A percentile compares a stretch with the other conserved stretches of the same genome.
phyloP scores from a whole-genome alignment of 75 land plant genomes.

The Adiantum capillusveneris region DNA sequence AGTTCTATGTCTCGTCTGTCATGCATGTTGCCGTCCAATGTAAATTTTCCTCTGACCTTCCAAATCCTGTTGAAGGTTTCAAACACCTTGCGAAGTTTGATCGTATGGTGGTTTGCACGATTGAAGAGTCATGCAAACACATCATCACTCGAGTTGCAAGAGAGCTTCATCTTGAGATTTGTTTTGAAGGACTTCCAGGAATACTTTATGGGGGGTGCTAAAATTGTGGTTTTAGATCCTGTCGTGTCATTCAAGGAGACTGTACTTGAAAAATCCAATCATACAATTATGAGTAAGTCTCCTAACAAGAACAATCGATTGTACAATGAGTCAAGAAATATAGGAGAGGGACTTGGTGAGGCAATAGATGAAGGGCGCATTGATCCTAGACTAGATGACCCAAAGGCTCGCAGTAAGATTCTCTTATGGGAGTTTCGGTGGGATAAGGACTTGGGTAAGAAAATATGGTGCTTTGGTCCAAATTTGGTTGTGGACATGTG shows the following conservation, averaged over 20 bases:
- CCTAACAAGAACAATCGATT: conserved; percentile 71
- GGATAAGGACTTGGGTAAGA: too few species aligned
- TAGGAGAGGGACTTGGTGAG: conserved; percentile 62
- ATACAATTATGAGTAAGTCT: conserved; percentile 66
- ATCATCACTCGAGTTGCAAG: conserved; percentile 67
- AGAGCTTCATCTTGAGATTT: conserved; percentile 70
- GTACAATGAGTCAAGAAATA: conserved; percentile 54
- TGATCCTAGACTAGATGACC: conserved; percentile 66
- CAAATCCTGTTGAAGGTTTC: conserved; percentile 53
- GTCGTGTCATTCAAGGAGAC: conserved; percentile 66
- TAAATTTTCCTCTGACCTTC: conserved; percentile 67
- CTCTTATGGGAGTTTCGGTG: too few species aligned
- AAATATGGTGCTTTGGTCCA: too few species aligned
- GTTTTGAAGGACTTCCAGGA: conserved; percentile 62
- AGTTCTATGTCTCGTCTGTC: conserved; percentile 25
- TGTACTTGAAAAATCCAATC: conserved; percentile 51
- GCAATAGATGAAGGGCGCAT: conserved; percentile 67
- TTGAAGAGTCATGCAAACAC: conserved; percentile 39
- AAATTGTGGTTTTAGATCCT: conserved; percentile 50
- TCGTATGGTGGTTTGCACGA: too few species aligned
- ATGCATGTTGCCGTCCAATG: conserved; percentile 50
- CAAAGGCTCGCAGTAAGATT: conserved; percentile 50
- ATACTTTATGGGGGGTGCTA: conserved; percentile 29
- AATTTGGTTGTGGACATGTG: too few species aligned
- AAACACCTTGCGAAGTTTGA: conserved; percentile 71